These are phyloP conservation scores for Wallacemonas rigidus DNA, from an alignment of 208 protist species.

Conservation along the genomic window DNA sequence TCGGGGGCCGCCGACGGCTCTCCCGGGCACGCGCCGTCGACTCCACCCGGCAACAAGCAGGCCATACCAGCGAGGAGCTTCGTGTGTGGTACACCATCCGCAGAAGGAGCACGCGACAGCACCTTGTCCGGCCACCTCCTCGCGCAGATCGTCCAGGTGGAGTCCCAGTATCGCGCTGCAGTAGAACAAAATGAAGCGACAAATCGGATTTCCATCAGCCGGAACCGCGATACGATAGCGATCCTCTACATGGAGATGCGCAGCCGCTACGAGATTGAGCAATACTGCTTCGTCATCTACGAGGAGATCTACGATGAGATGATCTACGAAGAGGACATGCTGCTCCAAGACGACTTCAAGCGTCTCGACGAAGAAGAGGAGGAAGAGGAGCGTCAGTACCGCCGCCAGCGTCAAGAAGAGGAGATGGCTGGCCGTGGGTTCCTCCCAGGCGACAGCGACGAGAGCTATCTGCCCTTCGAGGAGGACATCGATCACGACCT, in stretches of 20 bases:
- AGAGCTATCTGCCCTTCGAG: conserved; percentile 29
- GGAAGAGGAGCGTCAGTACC: conserved; percentile 30
- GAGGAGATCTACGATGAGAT: conserved; percentile 49
- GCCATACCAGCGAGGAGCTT: background rate
- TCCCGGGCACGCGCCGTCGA: background rate
- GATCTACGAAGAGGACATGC: conserved; percentile 41
- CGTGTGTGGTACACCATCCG: background rate
- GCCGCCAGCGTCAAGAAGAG: conserved; percentile 16
- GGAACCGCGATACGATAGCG: background rate
- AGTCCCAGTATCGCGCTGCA: conserved; percentile 5
- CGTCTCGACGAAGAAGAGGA: conserved; percentile 44
- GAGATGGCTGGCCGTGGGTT: conserved; percentile 25
- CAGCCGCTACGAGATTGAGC: conserved; percentile 34
- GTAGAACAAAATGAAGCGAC: conserved; percentile 14
- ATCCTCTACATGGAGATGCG: conserved; percentile 26
- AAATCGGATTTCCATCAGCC: background rate
- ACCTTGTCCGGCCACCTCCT: conserved; percentile 1
- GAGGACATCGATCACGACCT: conserved; percentile 32
- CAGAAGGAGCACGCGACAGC: background rate
- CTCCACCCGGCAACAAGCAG: background rate
- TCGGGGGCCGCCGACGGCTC: background rate
- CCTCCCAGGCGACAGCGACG: conserved; percentile 12
- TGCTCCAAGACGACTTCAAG: conserved; percentile 41
- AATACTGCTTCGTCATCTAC: conserved; percentile 30
- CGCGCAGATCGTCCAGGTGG: background rate